These are phyloP conservation scores for Geranium rotundifolium DNA, from an alignment of 345 rosid genomes.

Conservation along the genomic window DNA sequence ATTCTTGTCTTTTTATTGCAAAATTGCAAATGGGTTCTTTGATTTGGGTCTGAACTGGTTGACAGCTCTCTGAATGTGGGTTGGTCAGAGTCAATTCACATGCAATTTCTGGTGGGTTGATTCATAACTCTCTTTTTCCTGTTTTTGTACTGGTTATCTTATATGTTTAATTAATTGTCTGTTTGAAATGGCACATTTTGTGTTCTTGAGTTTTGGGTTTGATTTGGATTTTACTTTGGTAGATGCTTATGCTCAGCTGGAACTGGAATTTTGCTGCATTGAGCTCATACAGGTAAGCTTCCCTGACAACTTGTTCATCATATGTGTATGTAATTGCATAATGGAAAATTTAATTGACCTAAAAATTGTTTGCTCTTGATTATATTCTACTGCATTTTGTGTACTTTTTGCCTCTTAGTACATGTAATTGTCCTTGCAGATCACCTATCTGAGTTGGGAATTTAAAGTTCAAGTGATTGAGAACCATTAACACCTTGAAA, in stretches of 20 bases:
- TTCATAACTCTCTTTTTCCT: background rate
- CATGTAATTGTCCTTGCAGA: constrained; percentile 12
- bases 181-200: too few relatives aligned
- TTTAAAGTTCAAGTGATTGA: constrained; percentile 3
- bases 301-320: background rate
- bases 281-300: background rate
- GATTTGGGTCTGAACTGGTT: background rate
- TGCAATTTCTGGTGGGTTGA: background rate
- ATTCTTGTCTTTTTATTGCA: background rate
- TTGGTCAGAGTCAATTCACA: background rate
- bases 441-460: constrained; percentile 4
- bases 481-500: background rate
- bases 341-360: background rate
- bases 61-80: too few relatives aligned
- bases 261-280: background rate
- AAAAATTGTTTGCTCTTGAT: background rate
- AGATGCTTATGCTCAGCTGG: background rate
- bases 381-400: background rate
- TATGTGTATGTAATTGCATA: background rate
- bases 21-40: too few relatives aligned
- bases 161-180: too few relatives aligned
- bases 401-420: background rate
- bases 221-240: background rate
- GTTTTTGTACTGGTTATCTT: background rate
- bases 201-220: background rate